Base-by-base conservation (phyloP, 805 yeast genomes). In the Nakazawaea molendinolei region DNA sequence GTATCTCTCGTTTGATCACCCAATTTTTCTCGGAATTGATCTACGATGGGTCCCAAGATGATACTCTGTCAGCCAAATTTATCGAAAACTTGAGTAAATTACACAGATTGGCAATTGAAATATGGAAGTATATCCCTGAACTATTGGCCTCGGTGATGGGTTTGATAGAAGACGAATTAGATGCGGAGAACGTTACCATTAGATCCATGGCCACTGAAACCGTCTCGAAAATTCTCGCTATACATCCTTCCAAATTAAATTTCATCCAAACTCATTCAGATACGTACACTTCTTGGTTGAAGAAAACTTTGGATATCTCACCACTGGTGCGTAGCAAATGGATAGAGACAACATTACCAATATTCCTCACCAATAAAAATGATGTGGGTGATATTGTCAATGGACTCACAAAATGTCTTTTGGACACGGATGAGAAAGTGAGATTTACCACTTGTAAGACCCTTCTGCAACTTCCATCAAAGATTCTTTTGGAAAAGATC, bases 51-150 rank as follows among this genome's bases (percentile, higher is more conserved):
- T 53, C 43, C 20, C 49, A 39, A 21, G 49, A 44, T 13, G 45
- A 43, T 8, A 49, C 42, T n/a, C 50, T 48, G 18, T 60, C 26
- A 21, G 6, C 16, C 9, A 6, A 24, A 10, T 19, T 32, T 3
- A 43, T 59, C 33, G 67, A 63, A 28, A 74, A 72, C 15, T 56
- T 84, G 36, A 63, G 62, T 8, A 79, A 78, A 48, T 63, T 84
- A 3, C 95, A 86, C 49, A 65, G 56, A 9, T 58, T 86, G 23
- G 60, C 79, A 0, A 58, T 78, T 2, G 79, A 79, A 41, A 60
- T 87, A 2, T 89, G 96, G 95, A 73, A 66, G 46, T 67, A 73
- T 34, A 78, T 77, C 0, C 96, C 96, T 0, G 92, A 82, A 31
- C 59, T 84, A 15, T 62, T 85, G 8, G 67, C 73, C 3, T 74